These are phyloP conservation scores for Ambrosiella cleistominuta DNA, from an alignment of 2,329 filamentous ascomycete genomes.

Conservation along the genomic window DNA sequence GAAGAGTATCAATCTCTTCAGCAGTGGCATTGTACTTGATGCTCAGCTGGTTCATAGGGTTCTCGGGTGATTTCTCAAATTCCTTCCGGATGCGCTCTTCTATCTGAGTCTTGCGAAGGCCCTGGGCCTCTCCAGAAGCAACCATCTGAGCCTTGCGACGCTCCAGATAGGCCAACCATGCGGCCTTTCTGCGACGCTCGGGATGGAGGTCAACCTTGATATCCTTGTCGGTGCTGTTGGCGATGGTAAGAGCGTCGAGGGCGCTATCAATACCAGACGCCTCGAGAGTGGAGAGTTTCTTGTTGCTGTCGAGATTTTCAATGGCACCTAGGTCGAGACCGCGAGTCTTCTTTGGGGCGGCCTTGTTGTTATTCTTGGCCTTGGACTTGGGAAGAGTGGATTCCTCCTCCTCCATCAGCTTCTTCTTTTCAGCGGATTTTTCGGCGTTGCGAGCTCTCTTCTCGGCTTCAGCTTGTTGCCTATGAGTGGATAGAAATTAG, in stretches of 20 bases:
- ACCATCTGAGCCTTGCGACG: conserved; percentile 71
- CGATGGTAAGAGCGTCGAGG: conserved; percentile 64
- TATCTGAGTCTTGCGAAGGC: conserved; percentile 66
- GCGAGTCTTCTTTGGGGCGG: conserved; percentile 41
- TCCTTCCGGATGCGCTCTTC: conserved; percentile 74
- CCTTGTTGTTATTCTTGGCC: conserved; percentile 51
- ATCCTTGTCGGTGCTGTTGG: conserved; percentile 29
- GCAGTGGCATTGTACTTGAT: conserved; percentile 60
- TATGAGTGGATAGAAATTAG: too few species aligned
- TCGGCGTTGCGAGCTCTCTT: conserved; percentile 68
- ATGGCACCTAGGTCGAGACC: conserved; percentile 63
- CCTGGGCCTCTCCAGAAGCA: conserved; percentile 52
- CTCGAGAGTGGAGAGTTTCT: conserved; percentile 44
- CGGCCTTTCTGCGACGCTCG: conserved; percentile 72
- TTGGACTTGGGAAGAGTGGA: conserved; percentile 38
- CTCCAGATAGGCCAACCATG: conserved; percentile 69
- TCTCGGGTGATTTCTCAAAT: conserved; percentile 87
- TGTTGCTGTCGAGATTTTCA: conserved; percentile 47
- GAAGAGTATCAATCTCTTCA: conserved; percentile 55
- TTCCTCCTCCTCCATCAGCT: conserved; percentile 69
- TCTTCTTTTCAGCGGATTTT: conserved; percentile 86
- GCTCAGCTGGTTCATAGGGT: conserved; percentile 79
- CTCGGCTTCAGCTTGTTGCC: conserved; percentile 53
- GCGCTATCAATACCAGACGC: conserved; percentile 87
- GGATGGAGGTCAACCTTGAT: conserved; percentile 70